These are phyloP conservation scores for Cucurbita ficifolia DNA, from an alignment of 306 rosid species.

Conservation along the genomic window DNA sequence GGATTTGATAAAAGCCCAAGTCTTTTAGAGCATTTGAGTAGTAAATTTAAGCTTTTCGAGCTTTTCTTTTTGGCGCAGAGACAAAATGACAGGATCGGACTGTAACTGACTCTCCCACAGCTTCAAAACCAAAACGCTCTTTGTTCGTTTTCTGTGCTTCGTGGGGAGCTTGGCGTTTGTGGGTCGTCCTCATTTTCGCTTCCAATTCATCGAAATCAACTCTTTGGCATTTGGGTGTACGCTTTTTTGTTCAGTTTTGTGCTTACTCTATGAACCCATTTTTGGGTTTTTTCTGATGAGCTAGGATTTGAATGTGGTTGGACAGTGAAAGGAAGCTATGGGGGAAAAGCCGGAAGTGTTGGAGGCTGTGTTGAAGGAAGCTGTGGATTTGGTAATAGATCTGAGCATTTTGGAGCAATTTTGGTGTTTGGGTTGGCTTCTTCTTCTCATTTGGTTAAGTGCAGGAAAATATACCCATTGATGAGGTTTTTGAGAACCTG, in stretches of 20 bases:
- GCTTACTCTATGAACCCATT: neutral
- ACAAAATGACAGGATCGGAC: neutral
- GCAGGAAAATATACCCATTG: constrained; percentile 96
- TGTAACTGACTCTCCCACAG: constrained; percentile 8
- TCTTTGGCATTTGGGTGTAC: neutral
- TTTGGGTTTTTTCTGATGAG: neutral
- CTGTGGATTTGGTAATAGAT: constrained; percentile 97
- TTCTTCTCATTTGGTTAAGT: constrained; percentile 14
- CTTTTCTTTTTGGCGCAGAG: neutral
- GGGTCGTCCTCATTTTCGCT: constrained; percentile 2
- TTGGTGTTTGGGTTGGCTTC: neutral
- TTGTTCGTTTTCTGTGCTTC: neutral
- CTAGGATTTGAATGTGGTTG: neutral
- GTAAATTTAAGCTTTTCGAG: neutral
- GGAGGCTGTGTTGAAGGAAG: constrained; percentile 93
- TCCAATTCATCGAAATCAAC: neutral
- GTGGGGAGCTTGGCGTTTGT: neutral
- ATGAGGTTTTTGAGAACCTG: constrained; percentile 86
- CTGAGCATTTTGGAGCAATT: constrained; percentile 24
- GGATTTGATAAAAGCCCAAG: neutral
- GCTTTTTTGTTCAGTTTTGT: neutral
- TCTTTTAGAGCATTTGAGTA: neutral
- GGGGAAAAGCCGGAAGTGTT: constrained; percentile 63
- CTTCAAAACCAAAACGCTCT: constrained; percentile 1
- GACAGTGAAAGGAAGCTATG: constrained; percentile 21